phyloP scores from a whole-genome alignment of 2,329 filamentous ascomycete genomes.

The Gyromitra esculenta region DNA sequence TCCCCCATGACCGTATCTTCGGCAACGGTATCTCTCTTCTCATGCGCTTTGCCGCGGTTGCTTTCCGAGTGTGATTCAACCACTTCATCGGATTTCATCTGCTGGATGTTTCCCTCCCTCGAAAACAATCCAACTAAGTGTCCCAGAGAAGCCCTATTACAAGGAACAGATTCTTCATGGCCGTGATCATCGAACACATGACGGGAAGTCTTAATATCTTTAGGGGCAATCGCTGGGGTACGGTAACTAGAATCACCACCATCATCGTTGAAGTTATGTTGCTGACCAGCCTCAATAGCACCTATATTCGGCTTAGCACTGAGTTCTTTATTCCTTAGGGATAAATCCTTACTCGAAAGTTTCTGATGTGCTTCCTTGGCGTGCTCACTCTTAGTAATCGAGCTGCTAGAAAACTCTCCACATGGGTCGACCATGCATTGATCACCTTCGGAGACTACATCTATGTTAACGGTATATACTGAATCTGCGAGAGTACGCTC shows the following conservation, averaged over 20 bases:
- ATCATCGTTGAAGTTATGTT: background rate
- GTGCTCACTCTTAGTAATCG: background rate
- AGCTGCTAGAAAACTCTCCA: background rate
- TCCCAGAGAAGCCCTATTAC: constrained; percentile 12
- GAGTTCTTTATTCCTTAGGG: background rate
- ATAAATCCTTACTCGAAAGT: background rate
- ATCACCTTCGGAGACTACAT: background rate
- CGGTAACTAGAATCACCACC: background rate
- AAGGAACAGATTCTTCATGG: constrained; percentile 2
- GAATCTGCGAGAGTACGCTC: background rate
- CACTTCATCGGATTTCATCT: background rate
- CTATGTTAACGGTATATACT: background rate
- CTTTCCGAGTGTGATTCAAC: background rate
- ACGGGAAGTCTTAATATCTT: background rate
- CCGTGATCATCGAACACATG: background rate
- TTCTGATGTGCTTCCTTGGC: background rate
- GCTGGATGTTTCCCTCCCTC: constrained; percentile 1
- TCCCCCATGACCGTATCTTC: background rate
- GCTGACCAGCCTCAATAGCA: background rate
- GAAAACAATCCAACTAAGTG: constrained; percentile 1
- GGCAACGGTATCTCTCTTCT: background rate
- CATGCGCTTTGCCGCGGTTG: background rate
- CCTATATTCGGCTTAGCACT: background rate
- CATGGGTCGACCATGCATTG: background rate
- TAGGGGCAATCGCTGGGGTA: background rate